phyloP scores from a whole-genome alignment of 805 yeast species.

The Candida insectalens region DNA sequence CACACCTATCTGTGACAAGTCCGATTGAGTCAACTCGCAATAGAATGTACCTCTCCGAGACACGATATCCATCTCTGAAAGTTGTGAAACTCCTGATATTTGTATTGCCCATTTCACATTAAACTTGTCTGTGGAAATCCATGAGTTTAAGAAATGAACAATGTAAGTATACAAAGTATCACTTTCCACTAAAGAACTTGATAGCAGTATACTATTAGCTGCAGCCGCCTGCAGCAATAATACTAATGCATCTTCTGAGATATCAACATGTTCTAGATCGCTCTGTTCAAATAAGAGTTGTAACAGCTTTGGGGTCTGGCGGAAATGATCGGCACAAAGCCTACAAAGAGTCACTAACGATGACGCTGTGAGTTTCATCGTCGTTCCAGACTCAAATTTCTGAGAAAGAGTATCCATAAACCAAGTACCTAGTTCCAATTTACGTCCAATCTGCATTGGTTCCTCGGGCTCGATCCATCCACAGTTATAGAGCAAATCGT shows the following conservation, averaged over 20 bases:
- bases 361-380: neutral
- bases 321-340: slow-evolving; percentile 10
- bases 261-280: slow-evolving; percentile 5
- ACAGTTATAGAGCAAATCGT: neutral
- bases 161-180: slow-evolving; percentile 10
- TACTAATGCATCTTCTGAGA: slow-evolving; percentile 5
- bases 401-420: slow-evolving; percentile 6
- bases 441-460: slow-evolving; percentile 1
- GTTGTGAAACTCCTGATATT: slow-evolving; percentile 3
- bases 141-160: slow-evolving; percentile 7
- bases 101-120: slow-evolving; percentile 5
- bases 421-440: slow-evolving; percentile 5
- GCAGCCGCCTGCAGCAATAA: slow-evolving; percentile 14
- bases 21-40: slow-evolving; percentile 9
- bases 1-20: slow-evolving; percentile 16
- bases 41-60: too few species aligned
- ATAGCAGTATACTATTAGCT: slow-evolving; percentile 12
- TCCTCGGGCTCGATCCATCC: slow-evolving; percentile 1
- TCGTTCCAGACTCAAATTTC: neutral
- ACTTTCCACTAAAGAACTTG: slow-evolving; percentile 9
- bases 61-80: slow-evolving; percentile 2
- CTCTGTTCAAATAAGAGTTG: slow-evolving; percentile 7
- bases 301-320: slow-evolving; percentile 12
- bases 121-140: slow-evolving; percentile 10
- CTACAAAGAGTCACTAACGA: slow-evolving; percentile 11